Percentiles rank a stretch among this genome's conserved stretches.
Evolutionary conservation across 2,329 filamentous ascomycete genomes (phyloP).

Genomic region (Fusarium algeriense): DNA sequence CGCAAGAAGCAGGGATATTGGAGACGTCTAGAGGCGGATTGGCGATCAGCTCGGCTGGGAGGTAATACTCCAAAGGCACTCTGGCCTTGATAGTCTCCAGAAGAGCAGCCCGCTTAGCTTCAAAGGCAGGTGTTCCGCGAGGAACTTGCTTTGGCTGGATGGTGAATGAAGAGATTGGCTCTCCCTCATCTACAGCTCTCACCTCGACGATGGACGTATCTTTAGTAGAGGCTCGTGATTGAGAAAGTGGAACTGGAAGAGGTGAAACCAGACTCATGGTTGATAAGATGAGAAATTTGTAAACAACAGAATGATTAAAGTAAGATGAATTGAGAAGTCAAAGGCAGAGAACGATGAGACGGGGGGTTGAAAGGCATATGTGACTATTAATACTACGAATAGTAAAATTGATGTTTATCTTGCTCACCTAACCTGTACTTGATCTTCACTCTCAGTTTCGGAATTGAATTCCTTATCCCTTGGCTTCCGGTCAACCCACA

Average conservation of each 20-base stretch:
- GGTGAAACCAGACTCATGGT: background rate
- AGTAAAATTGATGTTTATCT: fast-evolving
- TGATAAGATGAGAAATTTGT: too few relatives aligned
- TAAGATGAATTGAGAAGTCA: background rate
- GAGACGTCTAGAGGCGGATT: background rate
- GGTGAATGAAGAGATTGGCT: conserved; percentile 54
- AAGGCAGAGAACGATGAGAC: background rate
- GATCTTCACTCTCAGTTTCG: background rate
- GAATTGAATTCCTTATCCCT: background rate
- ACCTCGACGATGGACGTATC: background rate
- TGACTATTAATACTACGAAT: background rate
- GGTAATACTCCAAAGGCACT: background rate
- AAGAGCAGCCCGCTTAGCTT: background rate
- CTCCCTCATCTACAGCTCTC: background rate
- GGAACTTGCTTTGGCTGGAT: background rate
- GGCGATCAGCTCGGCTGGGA: background rate
- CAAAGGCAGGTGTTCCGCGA: background rate
- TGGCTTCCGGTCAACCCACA: background rate
- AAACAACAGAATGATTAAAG: too few relatives aligned
- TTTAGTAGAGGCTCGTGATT: background rate
- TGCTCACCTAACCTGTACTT: background rate
- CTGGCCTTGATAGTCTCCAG: background rate
- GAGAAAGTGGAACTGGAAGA: background rate
- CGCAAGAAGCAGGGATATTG: background rate
- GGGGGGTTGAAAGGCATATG: background rate